A percentile compares a stretch with the other conserved stretches of the same genome.
Conservation (phyloP, 2,329 filamentous ascomycete genomes). For the Penicillium sp. region DNA sequence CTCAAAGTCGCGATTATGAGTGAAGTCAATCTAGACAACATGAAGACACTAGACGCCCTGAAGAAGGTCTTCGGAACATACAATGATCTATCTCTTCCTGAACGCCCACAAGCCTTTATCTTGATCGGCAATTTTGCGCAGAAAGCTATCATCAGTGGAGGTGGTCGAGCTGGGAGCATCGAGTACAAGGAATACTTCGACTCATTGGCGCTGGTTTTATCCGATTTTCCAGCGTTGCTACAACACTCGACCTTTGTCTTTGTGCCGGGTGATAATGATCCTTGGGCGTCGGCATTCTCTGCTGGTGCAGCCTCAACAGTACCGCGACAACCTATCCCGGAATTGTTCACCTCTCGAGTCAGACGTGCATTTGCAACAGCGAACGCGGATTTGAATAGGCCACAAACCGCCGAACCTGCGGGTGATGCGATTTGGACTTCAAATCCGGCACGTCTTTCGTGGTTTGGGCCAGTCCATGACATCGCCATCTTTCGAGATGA, state of each 20-base stretch:
- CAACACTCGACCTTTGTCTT: constrained; percentile 82
- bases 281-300: constrained; percentile 84
- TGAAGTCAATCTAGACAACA: constrained; percentile 82
- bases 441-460: constrained; percentile 75
- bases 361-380: constrained; percentile 75
- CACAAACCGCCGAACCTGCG: constrained; percentile 50
- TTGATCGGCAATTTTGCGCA: constrained; percentile 79
- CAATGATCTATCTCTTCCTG: constrained; percentile 59
- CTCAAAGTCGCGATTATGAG: constrained; percentile 71
- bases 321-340: constrained; percentile 62
- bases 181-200: constrained; percentile 98
- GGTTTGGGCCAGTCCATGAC: constrained; percentile 87
- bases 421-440: constrained; percentile 83
- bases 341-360: constrained; percentile 85
- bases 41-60: constrained; percentile 75
- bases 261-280: constrained; percentile 93
- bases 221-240: constrained; percentile 79
- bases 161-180: constrained; percentile 74
- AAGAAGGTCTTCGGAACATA: constrained; percentile 75
- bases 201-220: constrained; percentile 73
- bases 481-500: constrained; percentile 86
- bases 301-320: constrained; percentile 47
- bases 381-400: constrained; percentile 64
- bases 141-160: constrained; percentile 59
- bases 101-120: constrained; percentile 74